Base-by-base conservation (phyloP, 2,329 filamentous ascomycete species). In the Claviceps maximensis region DNA sequence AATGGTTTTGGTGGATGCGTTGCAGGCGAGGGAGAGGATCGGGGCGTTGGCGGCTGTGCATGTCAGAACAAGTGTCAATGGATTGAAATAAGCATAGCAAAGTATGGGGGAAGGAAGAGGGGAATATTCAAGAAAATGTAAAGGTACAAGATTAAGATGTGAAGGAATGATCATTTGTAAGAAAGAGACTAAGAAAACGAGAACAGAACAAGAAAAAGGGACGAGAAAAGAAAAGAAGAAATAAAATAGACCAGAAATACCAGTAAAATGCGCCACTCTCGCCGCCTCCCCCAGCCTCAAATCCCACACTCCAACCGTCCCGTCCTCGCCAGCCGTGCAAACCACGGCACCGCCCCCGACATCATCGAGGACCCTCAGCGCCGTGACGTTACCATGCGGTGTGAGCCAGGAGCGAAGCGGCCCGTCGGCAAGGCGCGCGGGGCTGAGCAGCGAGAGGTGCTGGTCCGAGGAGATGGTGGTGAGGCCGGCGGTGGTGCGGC, bases 251-350 rank as follows among this genome's bases (percentile, higher is more conserved):
- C 19, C 59, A 57, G 47, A 69, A 72, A 58, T 67, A 79, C 69
- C 74, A 60, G 65, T 66, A 64, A 75, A 73, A 56, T 70, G 69
- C 9, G 72, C 68, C 6, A 73, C 73, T 53, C 68, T 65, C 3
- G 71, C 70, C 31, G 62, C 62, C 9, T 59, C 60, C 1, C 73
- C 68, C 33, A 67, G 70, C 55, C 83, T 74, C 58, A 83, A 62
- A 68, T 89, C 85, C 81, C 83, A 85, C 48, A 86, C 68, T 0
- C 72, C 76, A 12, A 89, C 76, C 9, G 74, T 71, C 8, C 87
- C 86, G 62, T 89, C 83, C 64, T 85, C 79, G 47, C 87, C 87
- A 0, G 84, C 79, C 0, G 86, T 89, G 55, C 79, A 80, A 6
- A 89, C 71, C 21, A 83, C n/a, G n/a, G n/a, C n/a, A n/a, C n/a